Conservation (phyloP, 2,329 filamentous ascomycete genomes). For the Apiospora saccharicola region DNA sequence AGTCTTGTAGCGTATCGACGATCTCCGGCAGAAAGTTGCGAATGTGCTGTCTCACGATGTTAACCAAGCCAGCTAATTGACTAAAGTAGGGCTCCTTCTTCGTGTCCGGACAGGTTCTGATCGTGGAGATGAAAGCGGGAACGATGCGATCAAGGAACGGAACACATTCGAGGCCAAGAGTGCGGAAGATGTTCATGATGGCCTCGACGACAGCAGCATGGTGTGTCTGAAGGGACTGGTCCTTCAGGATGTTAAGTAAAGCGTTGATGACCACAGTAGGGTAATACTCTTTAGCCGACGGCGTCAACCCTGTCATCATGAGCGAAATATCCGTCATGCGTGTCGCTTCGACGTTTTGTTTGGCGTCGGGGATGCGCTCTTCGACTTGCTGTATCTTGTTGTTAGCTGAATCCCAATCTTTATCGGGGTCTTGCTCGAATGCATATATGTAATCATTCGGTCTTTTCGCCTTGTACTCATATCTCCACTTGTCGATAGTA, state of each 20-base stretch:
- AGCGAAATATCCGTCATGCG: conserved; percentile 91
- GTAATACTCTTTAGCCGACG: conserved; percentile 98
- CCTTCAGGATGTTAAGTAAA: conserved; percentile 88
- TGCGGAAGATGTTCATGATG: conserved; percentile 98
- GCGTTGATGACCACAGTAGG: conserved; percentile 98
- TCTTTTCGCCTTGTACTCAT: conserved; percentile 10
- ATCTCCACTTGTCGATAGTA: conserved; percentile 17
- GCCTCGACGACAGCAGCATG: conserved; percentile 95
- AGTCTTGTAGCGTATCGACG: conserved; percentile 85
- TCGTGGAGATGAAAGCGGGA: conserved; percentile 90
- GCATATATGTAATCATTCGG: conserved; percentile 11
- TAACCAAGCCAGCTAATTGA: conserved; percentile 90
- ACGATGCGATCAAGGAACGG: conserved; percentile 94
- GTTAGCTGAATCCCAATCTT: conserved; percentile 23
- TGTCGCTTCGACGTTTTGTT: conserved; percentile 68
- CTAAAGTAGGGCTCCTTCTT: conserved; percentile 97
- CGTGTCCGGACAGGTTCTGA: conserved; percentile 78
- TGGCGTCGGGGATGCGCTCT: conserved; percentile 84
- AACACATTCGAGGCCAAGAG: conserved; percentile 93
- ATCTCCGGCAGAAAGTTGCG: conserved; percentile 88
- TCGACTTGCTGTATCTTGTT: conserved; percentile 73
- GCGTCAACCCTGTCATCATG: conserved; percentile 97
- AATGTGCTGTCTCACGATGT: conserved; percentile 96
- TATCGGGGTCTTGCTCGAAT: conserved; percentile 17
- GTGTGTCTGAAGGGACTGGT: conserved; percentile 87